These are phyloP conservation scores for Capillidium rhysosporum DNA, from an alignment of 371 early-diverging fungal genomes.

Conservation along the genomic window DNA sequence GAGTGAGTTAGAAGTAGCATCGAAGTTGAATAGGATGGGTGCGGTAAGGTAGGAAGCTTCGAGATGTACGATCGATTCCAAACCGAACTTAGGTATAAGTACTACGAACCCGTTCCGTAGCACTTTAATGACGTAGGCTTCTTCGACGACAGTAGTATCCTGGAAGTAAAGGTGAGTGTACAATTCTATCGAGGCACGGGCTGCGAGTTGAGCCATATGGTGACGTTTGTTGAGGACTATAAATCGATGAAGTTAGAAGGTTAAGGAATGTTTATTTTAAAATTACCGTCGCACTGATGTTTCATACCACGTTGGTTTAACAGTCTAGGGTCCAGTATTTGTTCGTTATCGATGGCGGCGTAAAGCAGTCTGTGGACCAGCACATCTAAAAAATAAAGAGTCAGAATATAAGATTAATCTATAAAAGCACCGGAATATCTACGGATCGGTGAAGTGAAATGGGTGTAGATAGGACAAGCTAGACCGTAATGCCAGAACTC, in stretches of 20 bases:
- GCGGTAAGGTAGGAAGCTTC: conserved; percentile 1
- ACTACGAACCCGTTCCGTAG: conserved; percentile 86
- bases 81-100: conserved; percentile 82
- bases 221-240: conserved; percentile 69
- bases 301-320: conserved; percentile 57
- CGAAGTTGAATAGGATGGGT: too few relatives aligned
- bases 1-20: too few relatives aligned
- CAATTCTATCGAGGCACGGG: conserved; percentile 81
- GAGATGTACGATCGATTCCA: conserved; percentile 76
- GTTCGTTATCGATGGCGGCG: conserved; percentile 47
- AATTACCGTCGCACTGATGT: conserved; percentile 54
- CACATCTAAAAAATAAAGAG: conserved; percentile 40
- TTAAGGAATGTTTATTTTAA: background rate
- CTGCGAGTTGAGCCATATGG: conserved; percentile 88
- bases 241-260: background rate
- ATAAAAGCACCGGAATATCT: conserved; percentile 52
- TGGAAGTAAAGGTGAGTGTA: conserved; percentile 88
- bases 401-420: background rate
- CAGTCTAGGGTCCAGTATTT: conserved; percentile 40
- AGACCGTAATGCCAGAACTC: conserved; percentile 83
- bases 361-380: conserved; percentile 82
- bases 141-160: conserved; percentile 57
- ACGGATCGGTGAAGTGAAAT: conserved; percentile 93
- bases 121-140: conserved; percentile 77
- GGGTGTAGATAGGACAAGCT: conserved; percentile 70